These are phyloP conservation scores for Thalassiosira ordinaria DNA, from an alignment of 352 stramenopile genomes.

Conservation along the genomic window DNA sequence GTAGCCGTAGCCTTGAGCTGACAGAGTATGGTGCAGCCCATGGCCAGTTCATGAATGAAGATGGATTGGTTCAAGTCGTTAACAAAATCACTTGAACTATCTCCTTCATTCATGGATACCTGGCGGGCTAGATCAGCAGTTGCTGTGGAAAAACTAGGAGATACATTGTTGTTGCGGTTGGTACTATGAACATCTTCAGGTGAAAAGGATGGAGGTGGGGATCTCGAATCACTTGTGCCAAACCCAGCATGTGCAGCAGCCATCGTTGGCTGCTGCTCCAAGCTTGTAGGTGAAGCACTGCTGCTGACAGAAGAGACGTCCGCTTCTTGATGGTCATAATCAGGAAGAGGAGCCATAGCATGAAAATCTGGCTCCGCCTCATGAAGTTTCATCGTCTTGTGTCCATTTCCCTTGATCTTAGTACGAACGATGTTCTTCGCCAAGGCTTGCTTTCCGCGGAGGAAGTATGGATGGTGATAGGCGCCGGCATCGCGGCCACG, in stretches of 20 bases:
- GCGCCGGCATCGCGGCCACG: conserved; percentile 87
- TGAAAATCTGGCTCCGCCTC: conserved; percentile 59
- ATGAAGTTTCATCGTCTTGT: conserved; percentile 47
- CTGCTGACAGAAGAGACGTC: conserved; percentile 5
- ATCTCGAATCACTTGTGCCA: neutral
- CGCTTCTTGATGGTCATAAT: conserved; percentile 6
- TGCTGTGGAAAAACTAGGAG: conserved; percentile 3
- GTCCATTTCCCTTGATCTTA: conserved; percentile 72
- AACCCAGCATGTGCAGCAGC: neutral
- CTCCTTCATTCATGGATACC: neutral
- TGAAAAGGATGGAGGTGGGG: neutral
- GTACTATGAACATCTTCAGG: neutral
- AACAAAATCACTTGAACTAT: conserved; percentile 19
- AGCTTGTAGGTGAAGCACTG: too few relatives aligned
- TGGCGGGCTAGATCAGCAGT: neutral
- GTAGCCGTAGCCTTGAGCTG: conserved; percentile 44
- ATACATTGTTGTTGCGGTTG: conserved; percentile 6
- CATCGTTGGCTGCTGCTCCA: conserved; percentile 14
- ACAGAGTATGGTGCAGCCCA: conserved; percentile 53
- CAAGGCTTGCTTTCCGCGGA: conserved; percentile 65
- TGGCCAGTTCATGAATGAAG: conserved; percentile 56
- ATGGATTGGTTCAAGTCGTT: conserved; percentile 53
- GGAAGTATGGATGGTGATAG: conserved; percentile 79
- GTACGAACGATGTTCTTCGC: conserved; percentile 62
- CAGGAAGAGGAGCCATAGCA: conserved; percentile 36